phyloP scores from a whole-genome alignment of 352 stramenopile genomes.

The Sclerospora graminicola region DNA sequence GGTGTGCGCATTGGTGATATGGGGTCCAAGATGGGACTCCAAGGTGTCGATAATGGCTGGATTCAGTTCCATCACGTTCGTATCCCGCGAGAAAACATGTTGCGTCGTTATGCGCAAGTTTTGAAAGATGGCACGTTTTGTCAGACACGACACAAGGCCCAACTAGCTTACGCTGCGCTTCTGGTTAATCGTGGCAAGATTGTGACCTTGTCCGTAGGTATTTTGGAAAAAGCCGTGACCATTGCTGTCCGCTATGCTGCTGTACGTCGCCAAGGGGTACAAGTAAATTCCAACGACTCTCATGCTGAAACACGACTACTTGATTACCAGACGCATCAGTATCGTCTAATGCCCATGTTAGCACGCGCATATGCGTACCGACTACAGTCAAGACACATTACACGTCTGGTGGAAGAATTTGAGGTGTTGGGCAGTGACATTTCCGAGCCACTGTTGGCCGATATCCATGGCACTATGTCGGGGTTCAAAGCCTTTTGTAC shows the following conservation, averaged over 20 bases:
- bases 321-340: constrained; percentile 93
- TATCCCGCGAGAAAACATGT: constrained; percentile 69
- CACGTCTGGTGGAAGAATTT: constrained; percentile 72
- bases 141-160: constrained; percentile 42
- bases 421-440: constrained; percentile 64
- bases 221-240: constrained; percentile 87
- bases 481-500: constrained; percentile 92
- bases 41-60: constrained; percentile 74
- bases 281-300: constrained; percentile 34
- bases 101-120: constrained; percentile 62
- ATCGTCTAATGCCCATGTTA: constrained; percentile 87
- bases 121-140: constrained; percentile 48
- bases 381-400: constrained; percentile 85
- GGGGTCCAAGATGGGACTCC: constrained; percentile 57
- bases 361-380: constrained; percentile 88
- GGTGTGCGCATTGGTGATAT: constrained; percentile 58
- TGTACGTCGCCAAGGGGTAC: constrained; percentile 82
- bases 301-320: constrained; percentile 84
- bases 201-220: constrained; percentile 53
- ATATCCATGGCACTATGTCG: constrained; percentile 92
- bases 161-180: constrained; percentile 65
- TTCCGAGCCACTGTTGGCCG: constrained; percentile 61
- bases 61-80: constrained; percentile 66
- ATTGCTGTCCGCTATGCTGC: constrained; percentile 91
- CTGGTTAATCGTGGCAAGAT: constrained; percentile 71